These are phyloP conservation scores for Claviceps pazoutovae DNA, from an alignment of 2,329 filamentous ascomycete genomes.

Conservation along the genomic window DNA sequence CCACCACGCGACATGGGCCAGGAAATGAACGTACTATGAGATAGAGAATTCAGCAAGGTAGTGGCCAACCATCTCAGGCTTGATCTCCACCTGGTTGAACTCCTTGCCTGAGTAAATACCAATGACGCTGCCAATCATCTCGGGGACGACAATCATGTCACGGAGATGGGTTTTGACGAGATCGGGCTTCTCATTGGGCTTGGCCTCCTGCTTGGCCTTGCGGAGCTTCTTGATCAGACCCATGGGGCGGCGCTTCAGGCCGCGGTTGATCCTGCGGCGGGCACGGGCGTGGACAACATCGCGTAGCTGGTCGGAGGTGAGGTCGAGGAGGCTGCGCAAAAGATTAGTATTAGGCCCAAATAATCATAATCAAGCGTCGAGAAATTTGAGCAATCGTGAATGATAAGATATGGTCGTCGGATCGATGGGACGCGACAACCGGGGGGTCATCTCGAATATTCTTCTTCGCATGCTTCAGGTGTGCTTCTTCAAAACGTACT, in stretches of 20 bases:
- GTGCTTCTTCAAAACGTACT: constrained; percentile 48
- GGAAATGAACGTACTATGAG: constrained; percentile 68
- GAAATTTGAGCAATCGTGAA: not conserved
- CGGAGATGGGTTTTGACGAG: constrained; percentile 98
- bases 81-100: constrained; percentile 99
- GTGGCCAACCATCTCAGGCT: constrained; percentile 99
- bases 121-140: constrained; percentile 98
- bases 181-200: constrained; percentile 99
- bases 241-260: constrained; percentile 99
- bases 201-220: constrained; percentile 97
- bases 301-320: constrained; percentile 94
- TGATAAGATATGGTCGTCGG: not conserved
- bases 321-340: constrained; percentile 76
- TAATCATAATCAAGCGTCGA: not conserved
- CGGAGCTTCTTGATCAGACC: constrained; percentile 99
- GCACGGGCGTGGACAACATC: constrained; percentile 99
- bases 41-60: constrained; percentile 99
- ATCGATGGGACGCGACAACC: not conserved
- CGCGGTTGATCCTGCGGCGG: constrained; percentile 97
- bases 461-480: constrained; percentile 4
- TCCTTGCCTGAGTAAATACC: constrained; percentile 99
- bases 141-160: constrained; percentile 99
- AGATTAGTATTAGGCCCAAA: constrained; percentile 9
- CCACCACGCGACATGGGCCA: too few species aligned
- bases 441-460: not conserved